Conservation (phyloP, 164 flowering plant species). For the Chimonanthus praecox region DNA sequence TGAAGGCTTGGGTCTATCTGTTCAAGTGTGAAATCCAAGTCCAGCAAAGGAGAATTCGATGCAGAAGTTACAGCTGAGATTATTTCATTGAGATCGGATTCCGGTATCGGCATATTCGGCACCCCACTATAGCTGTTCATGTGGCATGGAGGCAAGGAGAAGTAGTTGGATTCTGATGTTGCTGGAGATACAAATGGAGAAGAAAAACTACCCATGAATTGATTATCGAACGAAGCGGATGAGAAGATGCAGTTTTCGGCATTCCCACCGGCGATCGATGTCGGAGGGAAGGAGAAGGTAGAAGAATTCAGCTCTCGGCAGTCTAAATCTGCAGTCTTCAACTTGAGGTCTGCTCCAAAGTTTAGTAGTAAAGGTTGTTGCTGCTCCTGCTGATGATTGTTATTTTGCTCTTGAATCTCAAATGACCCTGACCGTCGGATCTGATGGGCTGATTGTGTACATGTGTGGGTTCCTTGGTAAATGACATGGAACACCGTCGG, state of each 20-base stretch:
- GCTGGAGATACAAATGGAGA: slow-evolving; percentile 54
- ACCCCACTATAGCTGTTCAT: slow-evolving; percentile 25
- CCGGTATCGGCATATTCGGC: slow-evolving; percentile 6
- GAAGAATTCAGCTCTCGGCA: slow-evolving; percentile 22
- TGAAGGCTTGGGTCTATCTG: slow-evolving; percentile 40
- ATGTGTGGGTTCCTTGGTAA: slow-evolving; percentile 72
- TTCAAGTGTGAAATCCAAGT: slow-evolving; percentile 38
- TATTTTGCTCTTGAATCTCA: slow-evolving; percentile 4
- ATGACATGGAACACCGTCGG: slow-evolving; percentile 63
- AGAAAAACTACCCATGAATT: slow-evolving; percentile 23
- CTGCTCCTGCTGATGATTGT: slow-evolving; percentile 6
- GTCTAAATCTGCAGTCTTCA: slow-evolving; percentile 34
- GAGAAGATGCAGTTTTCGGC: slow-evolving; percentile 22
- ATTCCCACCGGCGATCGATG: slow-evolving; percentile 8
- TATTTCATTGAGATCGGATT: slow-evolving; percentile 43
- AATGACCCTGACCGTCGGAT: not conserved
- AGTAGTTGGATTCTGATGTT: slow-evolving; percentile 55
- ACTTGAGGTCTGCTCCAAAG: slow-evolving; percentile 26
- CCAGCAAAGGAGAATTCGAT: slow-evolving; percentile 56
- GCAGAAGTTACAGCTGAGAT: slow-evolving; percentile 59
- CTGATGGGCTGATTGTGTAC: slow-evolving; percentile 29
- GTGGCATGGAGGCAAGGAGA: slow-evolving; percentile 30
- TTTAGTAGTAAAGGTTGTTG: slow-evolving; percentile 23
- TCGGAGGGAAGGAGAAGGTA: slow-evolving; percentile 34
- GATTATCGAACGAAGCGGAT: slow-evolving; percentile 18